A percentile compares a stretch with the other conserved stretches of the same genome.
Conservation (phyloP, 2,329 filamentous ascomycete genomes). For the Ilyonectria mors-panacis region DNA sequence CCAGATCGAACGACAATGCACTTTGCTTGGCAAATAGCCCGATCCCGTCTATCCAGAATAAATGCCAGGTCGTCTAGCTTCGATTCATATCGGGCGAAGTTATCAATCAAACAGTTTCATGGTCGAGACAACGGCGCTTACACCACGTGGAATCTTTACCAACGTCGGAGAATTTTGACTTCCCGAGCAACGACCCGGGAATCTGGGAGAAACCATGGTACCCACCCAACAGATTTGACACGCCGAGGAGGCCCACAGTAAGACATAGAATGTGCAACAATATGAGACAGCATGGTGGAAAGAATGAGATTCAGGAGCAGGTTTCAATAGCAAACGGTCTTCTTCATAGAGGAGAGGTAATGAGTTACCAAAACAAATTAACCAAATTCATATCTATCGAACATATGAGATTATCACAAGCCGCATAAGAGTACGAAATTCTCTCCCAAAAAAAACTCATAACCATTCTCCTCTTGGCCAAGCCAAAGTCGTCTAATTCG, state of each 20-base stretch:
- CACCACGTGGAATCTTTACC: background rate
- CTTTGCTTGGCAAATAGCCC: too few species aligned
- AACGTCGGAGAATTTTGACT: background rate
- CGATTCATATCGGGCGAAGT: background rate
- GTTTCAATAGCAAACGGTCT: background rate
- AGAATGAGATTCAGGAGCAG: background rate
- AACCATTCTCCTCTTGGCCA: conserved; percentile 45
- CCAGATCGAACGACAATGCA: too few species aligned
- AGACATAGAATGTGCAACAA: too few species aligned
- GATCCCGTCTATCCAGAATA: too few species aligned
- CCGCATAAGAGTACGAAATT: background rate
- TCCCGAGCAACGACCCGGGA: background rate
- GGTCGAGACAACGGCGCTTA: background rate
- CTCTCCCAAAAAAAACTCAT: conserved; percentile 41
- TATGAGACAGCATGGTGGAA: too few species aligned
- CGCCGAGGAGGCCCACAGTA: too few species aligned
- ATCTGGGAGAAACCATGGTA: background rate
- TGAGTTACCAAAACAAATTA: background rate
- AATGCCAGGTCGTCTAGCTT: background rate
- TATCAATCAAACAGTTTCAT: background rate
- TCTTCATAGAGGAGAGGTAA: background rate
- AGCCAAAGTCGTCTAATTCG: conserved; percentile 46
- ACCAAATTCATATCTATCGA: background rate
- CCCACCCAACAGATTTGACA: background rate
- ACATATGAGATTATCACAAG: background rate